Evolutionary conservation across 164 flowering plant species (phyloP).

Genomic region (grape (Vitis vinifera)): DNA sequence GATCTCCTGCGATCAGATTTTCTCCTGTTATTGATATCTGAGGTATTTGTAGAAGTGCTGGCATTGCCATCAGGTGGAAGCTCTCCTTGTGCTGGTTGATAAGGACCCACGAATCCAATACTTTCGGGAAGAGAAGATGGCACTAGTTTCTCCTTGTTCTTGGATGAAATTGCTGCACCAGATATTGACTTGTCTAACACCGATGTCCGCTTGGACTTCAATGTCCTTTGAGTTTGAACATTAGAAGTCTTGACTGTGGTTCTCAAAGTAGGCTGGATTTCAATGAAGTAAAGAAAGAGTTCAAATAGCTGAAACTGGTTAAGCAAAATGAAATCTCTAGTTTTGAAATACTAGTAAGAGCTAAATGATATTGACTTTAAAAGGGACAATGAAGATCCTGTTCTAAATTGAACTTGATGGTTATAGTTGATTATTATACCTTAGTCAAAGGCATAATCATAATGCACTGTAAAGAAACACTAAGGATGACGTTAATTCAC

Average conservation of each 20-base stretch:
- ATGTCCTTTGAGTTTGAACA: slow-evolving; percentile 21
- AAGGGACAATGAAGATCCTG: background rate
- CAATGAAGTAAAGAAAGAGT: slow-evolving; percentile 1
- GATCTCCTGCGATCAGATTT: slow-evolving; percentile 65
- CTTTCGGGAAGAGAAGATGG: slow-evolving; percentile 21
- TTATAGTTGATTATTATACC: too few species aligned
- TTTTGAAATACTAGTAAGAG: background rate
- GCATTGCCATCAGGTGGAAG: slow-evolving; percentile 23
- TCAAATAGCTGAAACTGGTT: background rate
- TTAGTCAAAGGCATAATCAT: too few species aligned
- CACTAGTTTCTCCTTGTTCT: slow-evolving; percentile 19
- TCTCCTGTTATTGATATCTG: slow-evolving; percentile 27
- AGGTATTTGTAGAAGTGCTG: slow-evolving; percentile 11
- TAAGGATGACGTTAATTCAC: too few species aligned
- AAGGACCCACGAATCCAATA: slow-evolving; percentile 13
- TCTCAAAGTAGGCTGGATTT: slow-evolving; percentile 38
- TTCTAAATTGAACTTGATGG: too few species aligned
- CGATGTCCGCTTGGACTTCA: slow-evolving; percentile 30
- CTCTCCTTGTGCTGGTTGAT: slow-evolving; percentile 26
- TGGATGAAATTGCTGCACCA: slow-evolving; percentile 29
- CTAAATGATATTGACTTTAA: background rate
- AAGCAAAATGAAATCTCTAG: too few species aligned
- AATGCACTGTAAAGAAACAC: too few species aligned
- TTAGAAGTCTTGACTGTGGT: slow-evolving; percentile 16
- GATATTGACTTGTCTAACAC: slow-evolving; percentile 24